A percentile compares a stretch with the other conserved stretches of the same genome.
These are phyloP conservation scores for Lasiosphaeria hispida DNA, from an alignment of 495 filamentous ascomycete genomes.

Conservation along the genomic window DNA sequence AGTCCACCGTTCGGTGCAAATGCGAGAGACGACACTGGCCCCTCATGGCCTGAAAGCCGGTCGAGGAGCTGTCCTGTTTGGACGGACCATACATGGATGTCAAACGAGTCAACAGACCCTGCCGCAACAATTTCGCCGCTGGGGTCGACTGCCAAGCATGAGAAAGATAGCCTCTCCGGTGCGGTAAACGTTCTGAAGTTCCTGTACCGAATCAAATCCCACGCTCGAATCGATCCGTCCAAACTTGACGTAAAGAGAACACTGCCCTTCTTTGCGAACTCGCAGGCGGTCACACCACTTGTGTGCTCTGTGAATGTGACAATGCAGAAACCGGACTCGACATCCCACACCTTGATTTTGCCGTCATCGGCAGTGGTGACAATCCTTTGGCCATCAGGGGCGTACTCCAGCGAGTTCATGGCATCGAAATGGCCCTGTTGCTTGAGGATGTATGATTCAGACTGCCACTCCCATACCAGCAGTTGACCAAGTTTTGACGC, in stretches of 20 bases:
- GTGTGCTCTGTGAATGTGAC: conserved; percentile 98
- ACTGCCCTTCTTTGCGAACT: conserved; percentile 90
- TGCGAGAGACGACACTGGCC: conserved; percentile 79
- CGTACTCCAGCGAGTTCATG: conserved; percentile 92
- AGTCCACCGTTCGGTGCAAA: conserved; percentile 83
- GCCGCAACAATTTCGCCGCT: conserved; percentile 94
- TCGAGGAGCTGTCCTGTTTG: conserved; percentile 96
- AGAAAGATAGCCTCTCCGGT: conserved; percentile 85
- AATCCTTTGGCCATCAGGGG: conserved; percentile 87
- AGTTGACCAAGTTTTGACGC: conserved; percentile 92
- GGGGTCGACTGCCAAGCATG: conserved; percentile 91
- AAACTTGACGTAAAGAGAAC: conserved; percentile 92
- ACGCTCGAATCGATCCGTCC: conserved; percentile 90
- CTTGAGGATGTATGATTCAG: conserved; percentile 98
- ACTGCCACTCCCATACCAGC: conserved; percentile 99
- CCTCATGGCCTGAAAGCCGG: conserved; percentile 87
- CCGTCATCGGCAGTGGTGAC: conserved; percentile 94
- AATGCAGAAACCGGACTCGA: conserved; percentile 92
- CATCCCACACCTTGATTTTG: conserved; percentile 98
- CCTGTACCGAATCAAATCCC: conserved; percentile 93
- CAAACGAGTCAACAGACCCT: conserved; percentile 91
- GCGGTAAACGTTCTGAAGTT: conserved; percentile 98
- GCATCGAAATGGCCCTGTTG: conserved; percentile 96
- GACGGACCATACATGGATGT: conserved; percentile 97
- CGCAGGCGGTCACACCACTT: conserved; percentile 89